Evolutionary conservation across 1,139 yeast species (phyloP), one percentile per base, ranked within the genome.

Genomic region (Zygoascus meyerae): DNA sequence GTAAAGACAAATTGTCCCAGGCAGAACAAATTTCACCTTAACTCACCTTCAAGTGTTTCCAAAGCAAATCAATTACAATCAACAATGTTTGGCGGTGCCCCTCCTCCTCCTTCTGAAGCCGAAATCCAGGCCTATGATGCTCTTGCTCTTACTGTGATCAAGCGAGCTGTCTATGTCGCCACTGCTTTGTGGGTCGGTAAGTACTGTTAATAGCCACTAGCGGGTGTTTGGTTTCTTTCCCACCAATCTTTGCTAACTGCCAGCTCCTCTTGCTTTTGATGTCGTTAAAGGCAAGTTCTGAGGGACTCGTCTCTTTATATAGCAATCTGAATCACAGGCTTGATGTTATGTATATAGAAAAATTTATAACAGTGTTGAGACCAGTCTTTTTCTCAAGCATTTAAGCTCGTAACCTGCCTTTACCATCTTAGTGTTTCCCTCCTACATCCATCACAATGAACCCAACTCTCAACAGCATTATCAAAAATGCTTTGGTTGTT

Each of bases 21-120:
- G 5, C n/a, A 31, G n/a, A 31, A 11, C 14, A 12, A 31, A 31
- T 11, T 12, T 12, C 33, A 31, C n/a, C 14, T 31, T 5, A 31
- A 31, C 14, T 31, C 33, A 31, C n/a, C 5, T 8, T 31, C 33
- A 5, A 5, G n/a, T 31, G 33, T n/a, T 12, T 31, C 9, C 9
- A 31, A 11, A 11, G 14, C n/a, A 31, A 31, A 11, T 31, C n/a
- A 4, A 31, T 5, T 12, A 31, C 5, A 4, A 37, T 12, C 26
- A 48, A 56, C 16, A 45, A 86, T 86, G 95, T 86, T 81, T 74
- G 94, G 92, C 55, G 83, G 84, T 57, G 81, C 81, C 64, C 83
- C 79, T 55, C 81, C 78, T 64, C 80, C 78, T 61, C 77, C 83
- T 55, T 74, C 81, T 54, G 94, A 84, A 67, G 95, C 85, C 62